Base-by-base conservation (phyloP, 768 basidiomycete species). In the Kwoniella pini region DNA sequence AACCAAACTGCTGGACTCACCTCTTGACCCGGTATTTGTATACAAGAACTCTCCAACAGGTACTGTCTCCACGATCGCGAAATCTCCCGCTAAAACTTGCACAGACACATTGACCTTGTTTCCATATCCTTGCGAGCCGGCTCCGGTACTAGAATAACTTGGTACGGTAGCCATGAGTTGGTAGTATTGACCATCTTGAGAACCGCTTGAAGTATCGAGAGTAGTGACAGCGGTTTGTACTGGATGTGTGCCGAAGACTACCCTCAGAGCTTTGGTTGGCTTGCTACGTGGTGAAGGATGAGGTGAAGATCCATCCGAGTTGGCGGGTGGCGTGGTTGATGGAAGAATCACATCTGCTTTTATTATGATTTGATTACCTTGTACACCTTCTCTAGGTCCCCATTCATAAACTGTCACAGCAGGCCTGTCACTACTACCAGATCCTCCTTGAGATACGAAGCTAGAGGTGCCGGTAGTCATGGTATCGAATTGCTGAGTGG, bases 241-340 rank as follows among this genome's bases (percentile, higher is more conserved):
- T 2, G 89, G 84, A 63, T 83, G 85, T 60, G 81, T 77, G 28
- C 87, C 90, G 64, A 92, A 81, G 67, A 91, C 85, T 64, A 92
- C 84, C 52, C 90, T 85, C 22, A 91, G 84, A 60, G 83, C 85
- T 36, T 88, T 83, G 10, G 82, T 80, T 28, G 59, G 54, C n/a
- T 43, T 39, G 33, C 31, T 79, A 78, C 13, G 80, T 80, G 56
- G 42, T 28, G 54, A 60, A 49, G 62, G 81, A 80, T 64, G 78
- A 79, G 78, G 86, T 84, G 76, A 89, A 82, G 83, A 63, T 86
- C 88, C 74, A 85, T 83, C 28, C 81, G 77, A 13, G 86, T 87
- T 13, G 82, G 80, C 77, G 83, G 89, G 63, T 81, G 84, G 67
- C 83, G 82, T 70, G 88, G 52, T 52, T 2, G 65, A 56, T 27